A percentile compares a stretch with the other conserved stretches of the same genome.
Evolutionary conservation across 306 rosid species (phyloP).

Genomic region (Trifolium pratense): DNA sequence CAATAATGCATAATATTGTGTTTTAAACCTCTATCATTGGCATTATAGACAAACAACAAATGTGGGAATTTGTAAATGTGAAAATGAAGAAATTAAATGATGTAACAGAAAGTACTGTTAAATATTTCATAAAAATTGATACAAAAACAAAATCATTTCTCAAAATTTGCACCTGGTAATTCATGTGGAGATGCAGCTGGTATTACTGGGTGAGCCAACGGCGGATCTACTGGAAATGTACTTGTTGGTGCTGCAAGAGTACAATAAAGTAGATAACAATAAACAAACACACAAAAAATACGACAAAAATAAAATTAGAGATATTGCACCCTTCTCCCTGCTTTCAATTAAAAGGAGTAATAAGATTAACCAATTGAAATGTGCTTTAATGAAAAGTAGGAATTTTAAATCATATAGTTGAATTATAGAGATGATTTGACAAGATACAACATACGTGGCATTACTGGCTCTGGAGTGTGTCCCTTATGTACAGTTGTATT

Average conservation of each 20-base stretch:
- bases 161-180: constrained; percentile 55
- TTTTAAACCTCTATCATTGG: constrained; percentile 1
- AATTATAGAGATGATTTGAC: constrained; percentile 35
- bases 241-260: constrained; percentile 51
- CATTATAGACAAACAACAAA: constrained; percentile 11
- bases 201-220: constrained; percentile 48
- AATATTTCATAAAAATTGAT: constrained; percentile 7
- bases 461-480: constrained; percentile 34
- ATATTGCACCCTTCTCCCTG: constrained; percentile 15
- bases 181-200: constrained; percentile 55
- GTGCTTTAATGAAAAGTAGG: constrained; percentile 35
- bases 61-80: not conserved
- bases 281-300: constrained; percentile 30
- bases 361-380: constrained; percentile 47
- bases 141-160: constrained; percentile 7
- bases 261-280: constrained; percentile 31
- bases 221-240: constrained; percentile 55
- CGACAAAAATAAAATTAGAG: not conserved
- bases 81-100: constrained; percentile 12
- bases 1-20: not conserved
- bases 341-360: constrained; percentile 18
- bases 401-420: constrained; percentile 32
- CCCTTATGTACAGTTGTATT: constrained; percentile 37
- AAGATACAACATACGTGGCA: constrained; percentile 47
- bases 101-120: constrained; percentile 1